Evolutionary conservation across 2,329 filamentous ascomycete genomes (phyloP).

Genomic region (Neopestalotiopsis sp.): DNA sequence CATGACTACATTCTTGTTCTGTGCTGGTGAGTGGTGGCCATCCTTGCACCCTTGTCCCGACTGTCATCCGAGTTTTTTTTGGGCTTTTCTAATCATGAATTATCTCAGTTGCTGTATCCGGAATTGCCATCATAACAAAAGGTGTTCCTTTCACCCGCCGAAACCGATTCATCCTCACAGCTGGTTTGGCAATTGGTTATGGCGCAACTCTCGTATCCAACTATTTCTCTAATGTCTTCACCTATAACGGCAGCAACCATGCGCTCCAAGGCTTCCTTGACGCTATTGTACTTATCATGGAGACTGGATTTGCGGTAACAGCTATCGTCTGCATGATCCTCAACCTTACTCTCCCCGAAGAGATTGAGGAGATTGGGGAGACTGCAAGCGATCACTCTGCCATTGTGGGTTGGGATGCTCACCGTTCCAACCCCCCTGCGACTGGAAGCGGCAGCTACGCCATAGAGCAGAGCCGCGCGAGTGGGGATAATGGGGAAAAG

Average conservation of each 20-base stretch:
- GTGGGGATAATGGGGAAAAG: neutral
- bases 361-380: constrained; percentile 72
- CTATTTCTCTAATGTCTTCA: constrained; percentile 76
- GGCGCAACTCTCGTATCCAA: constrained; percentile 69
- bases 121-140: constrained; percentile 75
- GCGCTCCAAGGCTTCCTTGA: constrained; percentile 75
- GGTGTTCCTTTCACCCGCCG: constrained; percentile 76
- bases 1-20: constrained; percentile 83
- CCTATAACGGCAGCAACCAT: constrained; percentile 70
- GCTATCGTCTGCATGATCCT: constrained; percentile 75
- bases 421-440: neutral
- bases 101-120: constrained; percentile 69
- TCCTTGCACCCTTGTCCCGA: neutral
- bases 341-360: constrained; percentile 75
- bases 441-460: neutral
- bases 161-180: constrained; percentile 82
- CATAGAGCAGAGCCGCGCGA: neutral
- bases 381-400: constrained; percentile 39
- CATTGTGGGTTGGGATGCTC: neutral
- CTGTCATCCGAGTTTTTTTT: neutral
- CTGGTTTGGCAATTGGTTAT: constrained; percentile 74
- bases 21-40: constrained; percentile 41
- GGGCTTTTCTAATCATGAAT: neutral
- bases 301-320: constrained; percentile 77
- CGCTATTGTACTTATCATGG: constrained; percentile 74